Evolutionary conservation across 2,329 filamentous ascomycete genomes (phyloP), one percentile per base, ranked within the genome.

Genomic region (Grosmannia serpens): DNA sequence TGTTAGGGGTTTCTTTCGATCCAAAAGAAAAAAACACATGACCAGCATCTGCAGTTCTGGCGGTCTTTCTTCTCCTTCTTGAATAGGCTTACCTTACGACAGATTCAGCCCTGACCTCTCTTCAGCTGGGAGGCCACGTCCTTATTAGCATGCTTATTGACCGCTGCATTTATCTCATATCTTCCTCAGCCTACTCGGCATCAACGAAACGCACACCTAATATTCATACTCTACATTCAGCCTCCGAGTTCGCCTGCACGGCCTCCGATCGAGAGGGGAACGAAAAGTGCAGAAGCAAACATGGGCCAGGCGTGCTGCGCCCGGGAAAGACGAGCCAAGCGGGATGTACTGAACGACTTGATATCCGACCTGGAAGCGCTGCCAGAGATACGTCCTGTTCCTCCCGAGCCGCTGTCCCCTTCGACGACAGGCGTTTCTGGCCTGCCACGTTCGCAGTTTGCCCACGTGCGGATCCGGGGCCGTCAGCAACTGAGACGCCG

Each of bases 261-360:
- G 15, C 24, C 6, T 31, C 15, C 26, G n/a, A 8, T 9, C 7
- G 4, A 31, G 50, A 46, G 35, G 22, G 10, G 38, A 22, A 10
- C 20, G 20, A 33, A 22, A 44, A 20, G 6, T n/a, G 22, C 53
- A n/a, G 20, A 27, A 9, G 38, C 53, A 20, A 31, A 4, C 26
- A 55, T 55, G 53, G 53, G 53, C 15, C 53, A 55, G 53, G 38
- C 53, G 26, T 55, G 53, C 26, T 55, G 53, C 38, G n/a, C 38
- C 24, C 26, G 46, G 38, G 20, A 46, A 11, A 46, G 20, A 41
- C 53, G 38, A n/a, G 13, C 24, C 26, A 29, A 24, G 38, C 24
- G 15, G 38, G 35, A 31, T 13, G 53, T 17, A 7, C 8, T 33
- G 6, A 22, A 22, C 11, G 53, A 46, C 4, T 8, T 46, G 24